Base-by-base conservation (phyloP, 2,329 filamentous ascomycete genomes). In the Arthroderma uncinatum region DNA sequence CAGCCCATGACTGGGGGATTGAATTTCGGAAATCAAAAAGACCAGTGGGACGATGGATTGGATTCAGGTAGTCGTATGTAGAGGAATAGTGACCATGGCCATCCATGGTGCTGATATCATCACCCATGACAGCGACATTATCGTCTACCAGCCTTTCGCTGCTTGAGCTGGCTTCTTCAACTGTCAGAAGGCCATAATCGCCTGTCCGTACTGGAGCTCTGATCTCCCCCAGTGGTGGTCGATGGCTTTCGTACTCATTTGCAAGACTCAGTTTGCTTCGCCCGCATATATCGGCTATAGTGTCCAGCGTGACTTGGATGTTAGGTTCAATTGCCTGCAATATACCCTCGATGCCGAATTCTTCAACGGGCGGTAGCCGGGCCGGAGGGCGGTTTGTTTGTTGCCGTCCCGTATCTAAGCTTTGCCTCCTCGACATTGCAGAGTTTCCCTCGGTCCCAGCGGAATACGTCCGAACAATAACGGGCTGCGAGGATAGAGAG, bases 231-330 rank as follows among this genome's bases (percentile, higher is more conserved):
- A 82, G 71, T 0, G 82, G 82, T 21, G 82, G 81, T 36, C 83
- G 75, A 66, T 84, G 82, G 44, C 80, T 80, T 34, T 76, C 78
- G 65, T 84, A 82, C 65, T 84, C 81, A 63, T 84, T 80, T 8
- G 82, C 80, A 59, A 84, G 69, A 62, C 80, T 83, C 64, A 83
- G 71, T 62, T 77, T 78, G 67, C 79, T 84, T 59, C 80, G 74
- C 2, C 82, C 81, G 62, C 80, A 82, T 59, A 84, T 83, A 63
- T 83, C 80, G 23, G 81, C 80, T 62, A 84, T 84, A 14, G 79
- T 79, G 64, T 83, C 79, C 55, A 84, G 74, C 8, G 81, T 81
- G 12, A 71, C 70, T 60, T 78, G 72, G 50, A 84, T 80, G 62
- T 83, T 80, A 10, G 79, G 76, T 57, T 82, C 79, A 57, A 82